Percentiles rank a stretch among this genome's conserved stretches.
Evolutionary conservation across 1,284 basidiomycete genomes (phyloP).

Genomic region (Phylloboletellus chloephorus): DNA sequence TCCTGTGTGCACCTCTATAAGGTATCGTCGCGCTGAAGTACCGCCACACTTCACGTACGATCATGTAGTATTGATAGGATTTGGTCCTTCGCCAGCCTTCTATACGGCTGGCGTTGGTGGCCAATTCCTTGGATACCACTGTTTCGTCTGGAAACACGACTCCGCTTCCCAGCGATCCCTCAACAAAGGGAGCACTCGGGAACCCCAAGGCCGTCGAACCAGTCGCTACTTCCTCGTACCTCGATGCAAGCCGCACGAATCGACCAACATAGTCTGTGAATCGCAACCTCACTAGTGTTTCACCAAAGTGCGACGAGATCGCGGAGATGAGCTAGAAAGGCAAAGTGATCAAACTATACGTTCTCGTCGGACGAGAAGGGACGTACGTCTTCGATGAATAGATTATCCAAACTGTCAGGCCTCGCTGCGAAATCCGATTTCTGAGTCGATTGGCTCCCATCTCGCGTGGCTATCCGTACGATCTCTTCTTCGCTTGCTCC

Average conservation of each 20-base stretch:
- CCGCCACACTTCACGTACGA: slow-evolving; percentile 37
- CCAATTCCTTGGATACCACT: slow-evolving; percentile 54
- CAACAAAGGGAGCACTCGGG: slow-evolving; percentile 42
- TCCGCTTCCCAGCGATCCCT: slow-evolving; percentile 59
- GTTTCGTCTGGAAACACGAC: slow-evolving; percentile 64
- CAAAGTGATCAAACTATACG: slow-evolving; percentile 4
- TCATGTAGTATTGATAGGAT: slow-evolving; percentile 57
- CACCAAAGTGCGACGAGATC: slow-evolving; percentile 72
- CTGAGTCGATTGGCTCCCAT: slow-evolving; percentile 35
- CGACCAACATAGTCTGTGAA: slow-evolving; percentile 73
- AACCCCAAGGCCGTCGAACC: slow-evolving; percentile 65
- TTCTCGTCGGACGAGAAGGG: slow-evolving; percentile 24
- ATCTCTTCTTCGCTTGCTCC: slow-evolving; percentile 59
- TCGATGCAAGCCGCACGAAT: slow-evolving; percentile 71
- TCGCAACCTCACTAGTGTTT: slow-evolving; percentile 69
- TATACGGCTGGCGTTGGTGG: slow-evolving; percentile 64
- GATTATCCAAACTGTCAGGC: slow-evolving; percentile 67
- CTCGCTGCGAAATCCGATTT: slow-evolving; percentile 51
- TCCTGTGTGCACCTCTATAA: slow-evolving; percentile 41
- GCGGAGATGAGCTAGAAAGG: slow-evolving; percentile 57
- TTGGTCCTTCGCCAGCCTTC: slow-evolving; percentile 75
- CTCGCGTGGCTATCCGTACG: slow-evolving; percentile 37
- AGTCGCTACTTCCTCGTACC: slow-evolving; percentile 71
- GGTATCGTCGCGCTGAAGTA: background rate
- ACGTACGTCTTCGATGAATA: slow-evolving; percentile 90